Conservation (phyloP, 192 early-diverging fungal species). For the Backusella macrospora region DNA sequence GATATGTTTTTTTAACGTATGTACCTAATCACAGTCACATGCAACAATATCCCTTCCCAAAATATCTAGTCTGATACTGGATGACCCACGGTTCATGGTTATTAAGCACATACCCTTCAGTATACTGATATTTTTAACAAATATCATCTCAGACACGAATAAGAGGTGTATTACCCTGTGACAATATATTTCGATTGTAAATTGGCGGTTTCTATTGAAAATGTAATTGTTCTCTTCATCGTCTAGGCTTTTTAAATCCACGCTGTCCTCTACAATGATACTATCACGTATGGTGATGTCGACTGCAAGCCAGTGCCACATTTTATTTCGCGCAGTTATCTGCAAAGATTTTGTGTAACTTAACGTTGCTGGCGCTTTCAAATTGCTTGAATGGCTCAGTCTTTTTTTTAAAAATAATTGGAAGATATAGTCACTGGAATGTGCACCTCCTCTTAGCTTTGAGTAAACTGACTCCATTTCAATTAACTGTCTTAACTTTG, state of each 20-base stretch:
- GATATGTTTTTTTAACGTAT: constrained; percentile 70
- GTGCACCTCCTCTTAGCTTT: constrained; percentile 54
- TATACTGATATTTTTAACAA: constrained; percentile 46
- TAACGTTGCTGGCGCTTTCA: constrained; percentile 29
- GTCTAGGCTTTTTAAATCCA: constrained; percentile 21
- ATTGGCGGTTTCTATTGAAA: constrained; percentile 50
- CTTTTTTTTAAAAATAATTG: constrained; percentile 59
- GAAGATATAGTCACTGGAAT: constrained; percentile 67
- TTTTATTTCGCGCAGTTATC: constrained; percentile 21
- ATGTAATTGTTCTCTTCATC: constrained; percentile 33
- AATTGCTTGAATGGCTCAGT: constrained; percentile 49
- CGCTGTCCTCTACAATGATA: constrained; percentile 24
- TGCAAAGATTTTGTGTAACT: constrained; percentile 56
- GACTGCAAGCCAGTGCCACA: background rate
- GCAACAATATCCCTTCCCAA: constrained; percentile 87
- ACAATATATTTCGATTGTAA: constrained; percentile 63
- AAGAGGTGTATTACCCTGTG: constrained; percentile 67
- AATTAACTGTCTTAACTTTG: too few relatives aligned
- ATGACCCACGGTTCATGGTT: constrained; percentile 62
- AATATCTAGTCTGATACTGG: constrained; percentile 70
- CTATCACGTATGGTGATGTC: constrained; percentile 18
- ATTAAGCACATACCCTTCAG: constrained; percentile 66
- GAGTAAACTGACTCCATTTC: too few relatives aligned
- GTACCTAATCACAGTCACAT: constrained; percentile 63
- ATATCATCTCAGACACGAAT: constrained; percentile 65